These are phyloP conservation scores for Knoxia roxburghii DNA, from an alignment of 257 asterid genomes.

Conservation along the genomic window DNA sequence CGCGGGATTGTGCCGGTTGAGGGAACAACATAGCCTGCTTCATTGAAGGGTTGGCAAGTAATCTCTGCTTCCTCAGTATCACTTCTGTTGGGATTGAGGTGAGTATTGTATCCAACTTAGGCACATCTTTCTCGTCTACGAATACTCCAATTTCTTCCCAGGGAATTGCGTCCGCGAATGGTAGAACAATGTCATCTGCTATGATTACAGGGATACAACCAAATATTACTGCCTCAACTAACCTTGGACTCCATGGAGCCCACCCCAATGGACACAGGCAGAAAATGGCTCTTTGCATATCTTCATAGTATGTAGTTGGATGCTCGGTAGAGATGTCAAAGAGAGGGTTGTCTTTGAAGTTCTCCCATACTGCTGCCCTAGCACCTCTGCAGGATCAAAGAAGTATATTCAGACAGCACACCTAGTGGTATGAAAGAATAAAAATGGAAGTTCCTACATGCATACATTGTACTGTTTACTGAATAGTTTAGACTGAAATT, in stretches of 20 bases:
- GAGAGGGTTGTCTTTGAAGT: slow-evolving; percentile 77
- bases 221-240: slow-evolving; percentile 86
- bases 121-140: slow-evolving; percentile 80
- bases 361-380: slow-evolving; percentile 93
- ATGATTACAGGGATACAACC: slow-evolving; percentile 93
- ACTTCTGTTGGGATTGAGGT: slow-evolving; percentile 65
- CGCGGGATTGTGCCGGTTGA: slow-evolving; percentile 73
- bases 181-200: slow-evolving; percentile 83
- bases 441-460: background rate
- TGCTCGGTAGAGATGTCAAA: slow-evolving; percentile 86
- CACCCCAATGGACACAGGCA: slow-evolving; percentile 94
- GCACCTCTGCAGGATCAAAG: slow-evolving; percentile 64
- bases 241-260: slow-evolving; percentile 99
- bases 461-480: background rate
- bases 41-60: slow-evolving; percentile 87
- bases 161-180: slow-evolving; percentile 94
- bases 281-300: slow-evolving; percentile 84
- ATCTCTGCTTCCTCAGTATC: slow-evolving; percentile 69
- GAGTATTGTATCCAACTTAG: slow-evolving; percentile 69
- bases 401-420: slow-evolving; percentile 5
- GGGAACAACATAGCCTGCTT: slow-evolving; percentile 90
- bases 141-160: slow-evolving; percentile 94
- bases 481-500: background rate
- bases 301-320: slow-evolving; percentile 84
- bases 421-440: background rate